These are phyloP conservation scores for Telfairia occidentalis DNA, from an alignment of 331 rosid genomes.

Conservation along the genomic window DNA sequence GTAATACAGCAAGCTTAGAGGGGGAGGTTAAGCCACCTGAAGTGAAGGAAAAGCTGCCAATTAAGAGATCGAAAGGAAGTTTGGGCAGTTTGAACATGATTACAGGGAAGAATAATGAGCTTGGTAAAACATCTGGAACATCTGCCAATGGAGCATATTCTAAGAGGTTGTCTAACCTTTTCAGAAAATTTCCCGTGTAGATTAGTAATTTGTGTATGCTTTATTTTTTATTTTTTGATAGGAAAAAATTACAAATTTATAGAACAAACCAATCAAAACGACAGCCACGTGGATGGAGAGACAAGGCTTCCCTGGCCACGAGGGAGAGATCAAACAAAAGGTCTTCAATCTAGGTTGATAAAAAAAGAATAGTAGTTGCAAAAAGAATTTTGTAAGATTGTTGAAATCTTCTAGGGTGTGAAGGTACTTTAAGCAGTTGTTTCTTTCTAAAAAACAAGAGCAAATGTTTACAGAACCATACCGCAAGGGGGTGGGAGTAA, in stretches of 20 bases:
- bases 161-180: constrained; percentile 48
- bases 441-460: neutral
- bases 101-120: constrained; percentile 80
- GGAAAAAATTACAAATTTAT: neutral
- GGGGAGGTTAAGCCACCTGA: constrained; percentile 74
- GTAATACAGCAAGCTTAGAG: constrained; percentile 72
- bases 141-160: constrained; percentile 77
- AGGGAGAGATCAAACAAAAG: neutral
- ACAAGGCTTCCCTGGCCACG: neutral
- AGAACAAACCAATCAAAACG: neutral
- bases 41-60: constrained; percentile 83
- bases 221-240: neutral
- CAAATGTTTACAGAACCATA: neutral
- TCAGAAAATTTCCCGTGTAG: neutral
- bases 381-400: neutral
- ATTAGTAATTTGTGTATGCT: neutral
- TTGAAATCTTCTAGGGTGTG: neutral
- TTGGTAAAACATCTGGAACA: constrained; percentile 57
- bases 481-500: neutral
- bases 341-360: neutral
- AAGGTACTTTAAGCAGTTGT: neutral
- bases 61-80: constrained; percentile 97
- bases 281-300: neutral
- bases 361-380: neutral
- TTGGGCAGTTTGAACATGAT: constrained; percentile 97